Percentiles rank a stretch among this genome's conserved stretches.
These are phyloP conservation scores for Claviceps paspali DNA, from an alignment of 2,329 filamentous ascomycete genomes.

Conservation along the genomic window DNA sequence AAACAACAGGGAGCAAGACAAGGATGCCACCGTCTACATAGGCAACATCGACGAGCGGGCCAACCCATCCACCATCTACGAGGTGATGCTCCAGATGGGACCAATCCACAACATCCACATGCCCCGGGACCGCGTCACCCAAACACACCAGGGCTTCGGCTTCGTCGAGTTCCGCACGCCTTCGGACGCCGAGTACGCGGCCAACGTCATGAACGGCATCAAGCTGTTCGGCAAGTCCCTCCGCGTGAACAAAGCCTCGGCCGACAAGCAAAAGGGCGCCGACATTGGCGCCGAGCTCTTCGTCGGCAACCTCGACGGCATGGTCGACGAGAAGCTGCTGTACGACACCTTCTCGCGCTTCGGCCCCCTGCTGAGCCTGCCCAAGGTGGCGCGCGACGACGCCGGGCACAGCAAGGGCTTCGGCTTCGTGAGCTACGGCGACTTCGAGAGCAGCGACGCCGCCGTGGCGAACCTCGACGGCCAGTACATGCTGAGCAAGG, in stretches of 20 bases:
- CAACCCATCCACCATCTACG: slow-evolving; percentile 80
- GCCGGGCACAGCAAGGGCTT: slow-evolving; percentile 84
- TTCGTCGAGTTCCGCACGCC: slow-evolving; percentile 98
- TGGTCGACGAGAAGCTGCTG: slow-evolving; percentile 90
- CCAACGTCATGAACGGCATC: slow-evolving; percentile 91
- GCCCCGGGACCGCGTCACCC: slow-evolving; percentile 93
- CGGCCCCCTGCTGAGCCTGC: slow-evolving; percentile 66
- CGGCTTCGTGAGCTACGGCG: slow-evolving; percentile 84
- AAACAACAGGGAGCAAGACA: slow-evolving; percentile 71
- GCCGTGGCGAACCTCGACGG: slow-evolving; percentile 88
- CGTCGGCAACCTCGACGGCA: slow-evolving; percentile 83
- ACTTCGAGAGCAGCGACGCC: slow-evolving; percentile 86
- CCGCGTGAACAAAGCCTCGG: slow-evolving; percentile 82
- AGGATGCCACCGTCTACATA: slow-evolving; percentile 94
- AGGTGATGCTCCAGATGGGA: slow-evolving; percentile 95
- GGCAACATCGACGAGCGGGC: slow-evolving; percentile 97
- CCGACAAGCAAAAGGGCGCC: slow-evolving; percentile 85
- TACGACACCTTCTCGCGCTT: slow-evolving; percentile 92
- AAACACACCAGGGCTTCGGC: slow-evolving; percentile 92
- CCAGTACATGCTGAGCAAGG: slow-evolving; percentile 93
- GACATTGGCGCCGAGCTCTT: slow-evolving; percentile 96
- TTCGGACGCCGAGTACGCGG: slow-evolving; percentile 90
- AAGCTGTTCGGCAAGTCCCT: slow-evolving; percentile 88
- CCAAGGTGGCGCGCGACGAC: slow-evolving; percentile 88
- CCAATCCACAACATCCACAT: slow-evolving; percentile 97